Evolutionary conservation across 2,329 filamentous ascomycete species (phyloP).

Genomic region (Paecilomyces sp.): DNA sequence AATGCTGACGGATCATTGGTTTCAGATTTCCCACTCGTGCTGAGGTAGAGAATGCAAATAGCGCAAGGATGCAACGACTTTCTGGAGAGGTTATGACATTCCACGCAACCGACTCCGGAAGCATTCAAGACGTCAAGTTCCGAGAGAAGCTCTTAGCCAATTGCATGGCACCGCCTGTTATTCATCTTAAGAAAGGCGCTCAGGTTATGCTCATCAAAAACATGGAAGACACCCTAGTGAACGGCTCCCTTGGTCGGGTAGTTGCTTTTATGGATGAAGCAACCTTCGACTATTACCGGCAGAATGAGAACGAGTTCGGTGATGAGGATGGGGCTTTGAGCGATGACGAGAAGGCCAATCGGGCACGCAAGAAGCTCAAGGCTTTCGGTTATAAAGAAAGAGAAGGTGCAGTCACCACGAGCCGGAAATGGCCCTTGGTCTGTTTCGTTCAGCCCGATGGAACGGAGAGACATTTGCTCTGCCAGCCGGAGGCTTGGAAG

Average conservation of each 20-base stretch:
- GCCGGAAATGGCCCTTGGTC: slow-evolving; percentile 70
- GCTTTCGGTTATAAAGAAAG: slow-evolving; percentile 41
- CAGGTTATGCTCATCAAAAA: slow-evolving; percentile 99
- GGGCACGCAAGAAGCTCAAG: slow-evolving; percentile 51
- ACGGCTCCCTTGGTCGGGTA: slow-evolving; percentile 86
- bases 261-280: slow-evolving; percentile 68
- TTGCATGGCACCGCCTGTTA: slow-evolving; percentile 81
- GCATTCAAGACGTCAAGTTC: slow-evolving; percentile 55
- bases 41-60: slow-evolving; percentile 86
- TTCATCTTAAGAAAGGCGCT: slow-evolving; percentile 81
- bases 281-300: slow-evolving; percentile 52
- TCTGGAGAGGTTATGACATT: slow-evolving; percentile 62
- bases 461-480: slow-evolving; percentile 66
- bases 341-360: slow-evolving; percentile 34
- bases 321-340: slow-evolving; percentile 41
- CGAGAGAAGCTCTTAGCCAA: slow-evolving; percentile 75
- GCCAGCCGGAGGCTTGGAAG: slow-evolving; percentile 88
- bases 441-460: slow-evolving; percentile 77
- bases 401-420: slow-evolving; percentile 41
- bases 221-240: slow-evolving; percentile 86
- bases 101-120: slow-evolving; percentile 67
- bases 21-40: slow-evolving; percentile 72
- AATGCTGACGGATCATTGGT: neutral
- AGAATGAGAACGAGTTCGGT: slow-evolving; percentile 51
- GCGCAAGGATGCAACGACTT: slow-evolving; percentile 62